Evolutionary conservation across 305 asterid genomes (phyloP), one percentile per base, ranked within the genome.

Genomic region (Rubia tinctorum): DNA sequence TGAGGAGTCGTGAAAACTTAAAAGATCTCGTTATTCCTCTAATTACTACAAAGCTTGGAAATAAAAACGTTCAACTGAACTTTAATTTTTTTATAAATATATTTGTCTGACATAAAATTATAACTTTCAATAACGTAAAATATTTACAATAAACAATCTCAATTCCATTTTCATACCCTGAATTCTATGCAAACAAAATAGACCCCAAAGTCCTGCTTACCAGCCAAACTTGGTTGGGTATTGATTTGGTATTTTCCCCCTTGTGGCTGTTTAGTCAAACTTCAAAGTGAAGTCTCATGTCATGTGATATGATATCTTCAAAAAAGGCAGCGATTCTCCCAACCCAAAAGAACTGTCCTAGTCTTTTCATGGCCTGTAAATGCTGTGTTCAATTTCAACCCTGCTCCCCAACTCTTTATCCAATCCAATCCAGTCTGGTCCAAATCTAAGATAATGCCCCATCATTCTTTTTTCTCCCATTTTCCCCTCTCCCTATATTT

Each of bases 301-400:
- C 23, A 7, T 55, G 61, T 55, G 61, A 8, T n/a, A n/a, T 55
- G 61, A 65, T 37, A n/a, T 37, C 12, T 42, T 22, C 34, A 40
- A 66, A 42, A 42, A 66, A 42, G 20, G 18, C 3, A 43, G 56
- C 9, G 11, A 43, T n/a, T 15, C 17, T 53, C 25, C 58, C n/a
- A 51, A 55, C n/a, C 30, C 34, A 42, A 43, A 37, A 67, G 40
- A 67, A 67, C 71, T 43, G 71, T 67, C 71, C 39, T 67, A 43
- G 71, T 43, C 58, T 22, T 67, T 67, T 67, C 71, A 27, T 67
- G 71, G 71, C 71, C 15, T 7, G 56, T 66, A 53, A 53, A 56
- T 42, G 56, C 20, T 10, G 1, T 60, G 61, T 60, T 25, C 34
- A 60, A 60, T 22, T 60, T 67, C 71, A 67, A 67, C 71, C 71